phyloP scores from a whole-genome alignment of 257 asterid species.

The Cynanchum wilfordii region DNA sequence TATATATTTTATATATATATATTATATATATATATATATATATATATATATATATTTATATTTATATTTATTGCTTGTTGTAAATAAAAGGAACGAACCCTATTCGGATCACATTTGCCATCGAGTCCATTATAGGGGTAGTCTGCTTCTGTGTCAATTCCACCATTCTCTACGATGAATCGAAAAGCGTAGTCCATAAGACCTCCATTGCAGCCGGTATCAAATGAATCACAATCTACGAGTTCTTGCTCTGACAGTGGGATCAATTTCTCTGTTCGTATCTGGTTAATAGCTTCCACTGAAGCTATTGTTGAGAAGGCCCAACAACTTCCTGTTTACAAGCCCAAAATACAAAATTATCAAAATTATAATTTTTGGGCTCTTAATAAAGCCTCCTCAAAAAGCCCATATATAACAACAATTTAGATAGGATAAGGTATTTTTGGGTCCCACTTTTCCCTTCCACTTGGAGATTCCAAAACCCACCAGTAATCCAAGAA shows the following conservation, averaged over 20 bases:
- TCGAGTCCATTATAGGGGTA: conserved; percentile 66
- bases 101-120: conserved; percentile 48
- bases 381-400: neutral
- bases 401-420: neutral
- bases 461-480: neutral
- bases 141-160: conserved; percentile 66
- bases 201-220: conserved; percentile 74
- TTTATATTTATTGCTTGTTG: neutral
- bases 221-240: conserved; percentile 56
- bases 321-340: conserved; percentile 66
- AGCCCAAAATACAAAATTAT: neutral
- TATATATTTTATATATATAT: no score
- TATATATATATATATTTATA: no score
- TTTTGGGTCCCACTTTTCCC: neutral
- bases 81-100: conserved; percentile 31
- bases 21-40: neutral
- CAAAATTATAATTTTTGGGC: neutral
- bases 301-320: conserved; percentile 77
- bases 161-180: conserved; percentile 66
- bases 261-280: conserved; percentile 53
- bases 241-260: conserved; percentile 71
- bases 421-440: neutral
- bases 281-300: conserved; percentile 57
- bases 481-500: neutral
- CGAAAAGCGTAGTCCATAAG: conserved; percentile 77